Evolutionary conservation across 1,284 basidiomycete species (phyloP).

Genomic region (Inonotus hispidus): DNA sequence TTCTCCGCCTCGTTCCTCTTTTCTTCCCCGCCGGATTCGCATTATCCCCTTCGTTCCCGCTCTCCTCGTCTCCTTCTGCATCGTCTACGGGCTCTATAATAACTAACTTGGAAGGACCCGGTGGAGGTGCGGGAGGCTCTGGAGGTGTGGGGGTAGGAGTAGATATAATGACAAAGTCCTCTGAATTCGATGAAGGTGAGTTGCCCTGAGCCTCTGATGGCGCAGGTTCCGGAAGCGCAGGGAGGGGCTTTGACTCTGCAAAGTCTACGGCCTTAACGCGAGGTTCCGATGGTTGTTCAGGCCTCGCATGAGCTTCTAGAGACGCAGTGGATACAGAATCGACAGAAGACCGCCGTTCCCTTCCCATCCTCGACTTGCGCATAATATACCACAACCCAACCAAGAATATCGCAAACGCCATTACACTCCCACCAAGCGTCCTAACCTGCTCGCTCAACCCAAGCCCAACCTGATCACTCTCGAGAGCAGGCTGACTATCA

Average conservation of each 20-base stretch:
- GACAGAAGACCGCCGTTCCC: not conserved
- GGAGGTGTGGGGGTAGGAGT: not conserved
- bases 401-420: slow-evolving; percentile 12
- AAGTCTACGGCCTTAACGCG: not conserved
- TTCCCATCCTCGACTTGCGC: slow-evolving; percentile 1
- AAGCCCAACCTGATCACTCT: not conserved
- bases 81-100: not conserved
- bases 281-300: not conserved
- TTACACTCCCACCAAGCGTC: slow-evolving; percentile 10
- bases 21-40: slow-evolving; percentile 42
- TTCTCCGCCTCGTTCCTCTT: slow-evolving; percentile 37
- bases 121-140: not conserved
- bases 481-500: not conserved
- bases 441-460: not conserved
- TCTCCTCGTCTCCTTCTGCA: slow-evolving; percentile 45
- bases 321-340: not conserved
- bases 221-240: not conserved
- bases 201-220: not conserved
- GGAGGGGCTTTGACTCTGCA: not conserved
- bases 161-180: not conserved
- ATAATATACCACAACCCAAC: slow-evolving; percentile 16
- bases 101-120: not conserved
- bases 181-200: not conserved
- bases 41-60: slow-evolving; percentile 52
- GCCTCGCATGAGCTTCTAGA: not conserved